Percentiles rank a stretch among this genome's conserved stretches.
phyloP scores from a whole-genome alignment of 805 yeast genomes.

The Spathaspora sp. region DNA sequence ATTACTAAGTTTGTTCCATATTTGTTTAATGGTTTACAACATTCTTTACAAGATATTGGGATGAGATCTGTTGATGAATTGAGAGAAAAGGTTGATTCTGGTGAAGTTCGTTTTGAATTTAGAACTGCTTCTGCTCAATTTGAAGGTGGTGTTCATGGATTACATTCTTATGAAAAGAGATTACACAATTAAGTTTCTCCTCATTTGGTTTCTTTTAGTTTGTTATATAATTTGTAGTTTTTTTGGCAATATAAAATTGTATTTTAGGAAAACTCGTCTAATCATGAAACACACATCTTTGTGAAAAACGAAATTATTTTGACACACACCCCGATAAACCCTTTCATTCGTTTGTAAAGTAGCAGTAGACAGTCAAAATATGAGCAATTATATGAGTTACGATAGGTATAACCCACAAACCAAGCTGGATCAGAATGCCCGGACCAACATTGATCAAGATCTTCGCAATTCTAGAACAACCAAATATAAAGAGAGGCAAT shows the following conservation, averaged over 20 bases:
- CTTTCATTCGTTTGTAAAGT: too few species aligned
- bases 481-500: conserved; percentile 45
- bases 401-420: conserved; percentile 7
- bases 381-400: conserved; percentile 5
- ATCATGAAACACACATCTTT: too few species aligned
- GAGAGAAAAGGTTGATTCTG: conserved; percentile 59
- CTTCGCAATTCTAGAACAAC: conserved; percentile 44
- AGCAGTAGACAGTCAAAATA: neutral
- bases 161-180: conserved; percentile 96
- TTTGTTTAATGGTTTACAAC: conserved; percentile 92
- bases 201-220: neutral
- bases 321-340: too few species aligned
- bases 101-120: conserved; percentile 86
- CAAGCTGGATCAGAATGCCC: conserved; percentile 16
- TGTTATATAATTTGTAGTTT: neutral
- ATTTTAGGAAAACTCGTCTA: neutral
- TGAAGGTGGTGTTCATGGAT: conserved; percentile 97
- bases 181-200: conserved; percentile 63
- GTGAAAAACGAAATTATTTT: too few species aligned
- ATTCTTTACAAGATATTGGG: conserved; percentile 98
- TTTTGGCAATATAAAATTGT: conserved; percentile 1
- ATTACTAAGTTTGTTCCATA: conserved; percentile 91
- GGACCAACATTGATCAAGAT: conserved; percentile 63
- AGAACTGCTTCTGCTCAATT: conserved; percentile 98
- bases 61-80: conserved; percentile 61